Evolutionary conservation across 2,329 filamentous ascomycete genomes (phyloP), one percentile per base, ranked within the genome.

Genomic region (Ceratocystis variospora): DNA sequence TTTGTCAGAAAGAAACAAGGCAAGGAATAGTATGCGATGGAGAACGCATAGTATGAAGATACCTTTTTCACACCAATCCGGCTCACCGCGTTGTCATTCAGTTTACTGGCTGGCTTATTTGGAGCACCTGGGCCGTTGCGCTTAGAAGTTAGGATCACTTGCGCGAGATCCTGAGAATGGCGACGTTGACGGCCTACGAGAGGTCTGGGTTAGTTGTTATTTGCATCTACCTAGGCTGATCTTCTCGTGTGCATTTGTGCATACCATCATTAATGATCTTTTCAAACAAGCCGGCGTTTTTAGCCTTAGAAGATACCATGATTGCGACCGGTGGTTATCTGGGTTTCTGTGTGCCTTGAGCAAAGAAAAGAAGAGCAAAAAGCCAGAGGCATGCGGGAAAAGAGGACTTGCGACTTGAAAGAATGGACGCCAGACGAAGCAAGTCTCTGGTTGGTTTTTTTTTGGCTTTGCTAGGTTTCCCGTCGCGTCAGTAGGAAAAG

Each of bases 61-160:
- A 85, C 85, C 83, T 91, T 91, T 72, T 83, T 84, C 62, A 91
- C 80, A 48, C 88, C 88, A 67, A 88, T 85, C 74, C 88, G 83
- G 75, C 86, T 88, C 66, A 88, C 84, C 63, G 91, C 17, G 15
- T n/a, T 59, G 28, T 12, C 55, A n/a, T 7, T 15, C 28, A 19
- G 1, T 17, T 37, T 37, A n/a, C 28, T 59, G 5, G 7, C 12
- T 7, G 17, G 28, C 31, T 37, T 31, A 31, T 5, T 4, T 37
- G 28, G 80, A 48, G 85, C 80, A 72, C 81, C 87, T 64, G 81
- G 75, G 44, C 80, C 76, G 70, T 86, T 83, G 72, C 83, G 82
- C 69, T 76, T 78, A 70, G 83, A 83, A 70, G 59, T 10, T 8
- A 92, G 86, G 72, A 92, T 89, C 72, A 83, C 80, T 71, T 87